These are phyloP conservation scores for Cochlearia excelsa DNA, from an alignment of 345 rosid genomes.

Conservation along the genomic window DNA sequence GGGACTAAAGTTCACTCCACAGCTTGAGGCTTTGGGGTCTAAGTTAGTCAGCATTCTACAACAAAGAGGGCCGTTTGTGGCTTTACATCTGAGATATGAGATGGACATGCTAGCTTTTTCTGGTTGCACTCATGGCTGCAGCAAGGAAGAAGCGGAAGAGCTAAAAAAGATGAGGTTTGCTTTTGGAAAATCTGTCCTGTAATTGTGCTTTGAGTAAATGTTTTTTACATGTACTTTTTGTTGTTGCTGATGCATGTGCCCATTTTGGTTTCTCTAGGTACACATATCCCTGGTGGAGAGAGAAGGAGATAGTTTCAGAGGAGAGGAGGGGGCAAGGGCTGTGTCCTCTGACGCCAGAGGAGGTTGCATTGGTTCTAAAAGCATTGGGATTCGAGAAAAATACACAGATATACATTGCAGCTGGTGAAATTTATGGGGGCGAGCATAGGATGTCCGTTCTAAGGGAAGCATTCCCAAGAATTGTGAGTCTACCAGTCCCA, in stretches of 20 bases:
- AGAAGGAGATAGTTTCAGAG: slow-evolving; percentile 84
- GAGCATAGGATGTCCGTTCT: slow-evolving; percentile 72
- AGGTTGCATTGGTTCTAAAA: slow-evolving; percentile 64
- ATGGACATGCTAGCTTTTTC: slow-evolving; percentile 99
- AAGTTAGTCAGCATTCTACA: slow-evolving; percentile 68
- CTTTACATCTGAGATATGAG: slow-evolving; percentile 94
- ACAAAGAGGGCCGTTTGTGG: slow-evolving; percentile 75
- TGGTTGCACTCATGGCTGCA: slow-evolving; percentile 95
- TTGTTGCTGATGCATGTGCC: slow-evolving; percentile 4
- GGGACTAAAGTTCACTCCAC: slow-evolving; percentile 84
- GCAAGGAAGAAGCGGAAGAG: slow-evolving; percentile 81
- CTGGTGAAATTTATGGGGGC: slow-evolving; percentile 94
- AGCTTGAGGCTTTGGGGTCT: slow-evolving; percentile 82
- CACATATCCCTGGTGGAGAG: slow-evolving; percentile 99
- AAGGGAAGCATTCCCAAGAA: slow-evolving; percentile 75
- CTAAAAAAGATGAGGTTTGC: slow-evolving; percentile 79
- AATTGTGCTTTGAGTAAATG: not conserved
- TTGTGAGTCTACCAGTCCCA: slow-evolving; percentile 52
- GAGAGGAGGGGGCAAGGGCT: slow-evolving; percentile 81
- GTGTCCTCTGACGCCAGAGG: slow-evolving; percentile 97
- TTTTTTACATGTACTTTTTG: not conserved
- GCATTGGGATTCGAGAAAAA: slow-evolving; percentile 71
- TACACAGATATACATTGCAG: slow-evolving; percentile 87
- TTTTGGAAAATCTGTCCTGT: slow-evolving; percentile 9
- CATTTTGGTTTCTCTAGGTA: slow-evolving; percentile 47